phyloP scores from a whole-genome alignment of 192 early-diverging fungal species.

The Allomyces arbusculus region DNA sequence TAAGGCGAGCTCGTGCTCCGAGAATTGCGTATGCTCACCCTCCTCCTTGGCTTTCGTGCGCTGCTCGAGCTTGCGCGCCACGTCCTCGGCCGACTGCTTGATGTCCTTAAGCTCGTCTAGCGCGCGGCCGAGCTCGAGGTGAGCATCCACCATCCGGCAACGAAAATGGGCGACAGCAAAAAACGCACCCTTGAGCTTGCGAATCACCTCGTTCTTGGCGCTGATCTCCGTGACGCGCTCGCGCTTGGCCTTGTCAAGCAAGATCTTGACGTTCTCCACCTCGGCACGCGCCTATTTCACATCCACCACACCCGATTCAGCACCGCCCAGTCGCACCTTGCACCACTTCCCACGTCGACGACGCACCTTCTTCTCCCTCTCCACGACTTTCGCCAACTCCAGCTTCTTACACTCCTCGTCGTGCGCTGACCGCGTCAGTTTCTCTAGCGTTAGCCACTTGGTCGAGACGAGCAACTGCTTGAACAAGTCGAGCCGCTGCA shows the following conservation, averaged over 20 bases:
- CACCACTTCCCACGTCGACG: not conserved
- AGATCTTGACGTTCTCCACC: slow-evolving; percentile 24
- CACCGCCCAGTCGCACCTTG: not conserved
- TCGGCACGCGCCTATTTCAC: slow-evolving; percentile 19
- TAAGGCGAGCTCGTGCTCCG: slow-evolving; percentile 20
- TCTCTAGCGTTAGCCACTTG: not conserved
- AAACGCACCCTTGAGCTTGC: slow-evolving; percentile 26
- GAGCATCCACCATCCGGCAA: too few relatives aligned
- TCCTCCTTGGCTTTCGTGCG: slow-evolving; percentile 37
- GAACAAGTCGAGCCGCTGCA: not conserved
- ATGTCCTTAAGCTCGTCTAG: slow-evolving; percentile 31
- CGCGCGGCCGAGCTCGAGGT: not conserved
- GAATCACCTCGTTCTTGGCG: slow-evolving; percentile 29
- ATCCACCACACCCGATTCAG: slow-evolving; percentile 7
- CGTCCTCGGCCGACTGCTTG: slow-evolving; percentile 35
- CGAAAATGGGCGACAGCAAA: too few relatives aligned
- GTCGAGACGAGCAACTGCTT: not conserved
- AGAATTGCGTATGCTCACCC: slow-evolving; percentile 18
- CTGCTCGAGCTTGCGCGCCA: slow-evolving; percentile 27
- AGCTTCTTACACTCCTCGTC: slow-evolving; percentile 3
- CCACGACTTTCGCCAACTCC: not conserved
- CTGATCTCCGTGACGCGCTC: slow-evolving; percentile 26
- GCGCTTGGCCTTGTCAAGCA: slow-evolving; percentile 1
- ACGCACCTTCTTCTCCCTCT: not conserved
- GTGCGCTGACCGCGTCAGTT: slow-evolving; percentile 1